Base-by-base conservation (phyloP, 495 filamentous ascomycete genomes). In the Lasiosphaeria ovina region DNA sequence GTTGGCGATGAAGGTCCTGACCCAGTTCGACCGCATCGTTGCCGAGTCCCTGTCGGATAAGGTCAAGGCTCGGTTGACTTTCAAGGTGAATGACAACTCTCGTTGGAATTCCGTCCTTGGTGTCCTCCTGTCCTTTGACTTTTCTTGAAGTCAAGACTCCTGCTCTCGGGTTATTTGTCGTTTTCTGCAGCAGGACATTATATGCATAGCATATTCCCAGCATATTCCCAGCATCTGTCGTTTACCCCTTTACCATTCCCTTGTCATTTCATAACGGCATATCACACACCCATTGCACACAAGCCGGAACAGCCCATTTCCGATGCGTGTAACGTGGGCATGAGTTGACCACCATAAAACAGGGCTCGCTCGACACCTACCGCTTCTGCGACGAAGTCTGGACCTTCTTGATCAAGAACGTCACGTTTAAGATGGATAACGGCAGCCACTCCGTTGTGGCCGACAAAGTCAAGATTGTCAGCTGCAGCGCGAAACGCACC, bases 351-450 rank as follows among this genome's bases (percentile, higher is more conserved):
- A 24, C 24, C 24, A 24, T 10, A 11, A 32, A 24, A 59, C 69
- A 98, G 94, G 95, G 94, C 35, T 93, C 95, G 65, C 87, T 99
- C 51, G 94, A 99, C 74, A 99, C 95, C 35, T 99, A 99, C 80
- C 91, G 95, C 66, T 99, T 98, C 83, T 99, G 95, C 80, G 95
- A 99, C 76, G 95, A 99, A 79, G 95, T 99, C 56, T 99, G 95
- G 95, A 99, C 95, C 2, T 99, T 99, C 79, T 82, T 98, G 62
- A 94, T 99, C 76, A 97, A 97, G 75, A 93, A 98, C 61, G 92
- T 98, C 57, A 92, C 87, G 32, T 97, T 99, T 83, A 98, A 98
- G 77, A 86, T 99, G 75, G 91, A 96, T 62, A 91, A 91, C 68
- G 83, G 86, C 61, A 80, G 80, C 32, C 61, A 69, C n/a, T 70